Base-by-base conservation (phyloP, 345 rosid species). In the Psidium friedrichsthalianum region DNA sequence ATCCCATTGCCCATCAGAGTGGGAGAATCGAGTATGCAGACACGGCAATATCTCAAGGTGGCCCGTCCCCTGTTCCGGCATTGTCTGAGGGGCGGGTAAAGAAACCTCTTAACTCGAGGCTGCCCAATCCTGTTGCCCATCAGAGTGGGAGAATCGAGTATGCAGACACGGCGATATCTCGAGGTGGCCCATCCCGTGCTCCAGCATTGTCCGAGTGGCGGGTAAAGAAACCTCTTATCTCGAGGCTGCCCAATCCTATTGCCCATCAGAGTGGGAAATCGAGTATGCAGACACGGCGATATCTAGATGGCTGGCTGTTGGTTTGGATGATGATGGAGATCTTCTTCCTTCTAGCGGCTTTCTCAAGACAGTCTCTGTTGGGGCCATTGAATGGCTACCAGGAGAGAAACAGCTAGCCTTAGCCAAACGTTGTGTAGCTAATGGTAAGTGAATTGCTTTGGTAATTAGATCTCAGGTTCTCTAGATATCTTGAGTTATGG, bases 301-400 rank as follows among this genome's bases (percentile, higher is more conserved):
- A 58, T 61, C 74, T 29, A 91, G 82, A 85, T 94, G 97, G 96
- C 90, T 91, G 86, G 84, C 87, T 86, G 76, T 89, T 86, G 94
- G 93, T 87, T 87, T 92, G 85, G 88, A 87, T 85, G 88, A 89
- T 8, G 87, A 89, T 76, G 86, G 86, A 61, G 74, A 25, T 25
- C 87, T 84, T 40, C 51, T 88, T 86, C 91, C 92, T 40, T 85
- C 93, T 21, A 84, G 64, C 81, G 82, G 89, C 55, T 82, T 78
- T 80, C 92, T 93, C 59, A 87, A 87, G 83, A 90, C 88, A 0
- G 61, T 91, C 53, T 89, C 93, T 2, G 83, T 88, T 22, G 93
- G 91, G 80, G 22, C 84, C 80, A 2, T 86, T 74, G 89, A 86
- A 86, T 47, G 47, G 56, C 88, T 6, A 82, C 16, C 32, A 22